Evolutionary conservation across 306 rosid genomes (phyloP).

Genomic region (Abrus pulchellus): DNA sequence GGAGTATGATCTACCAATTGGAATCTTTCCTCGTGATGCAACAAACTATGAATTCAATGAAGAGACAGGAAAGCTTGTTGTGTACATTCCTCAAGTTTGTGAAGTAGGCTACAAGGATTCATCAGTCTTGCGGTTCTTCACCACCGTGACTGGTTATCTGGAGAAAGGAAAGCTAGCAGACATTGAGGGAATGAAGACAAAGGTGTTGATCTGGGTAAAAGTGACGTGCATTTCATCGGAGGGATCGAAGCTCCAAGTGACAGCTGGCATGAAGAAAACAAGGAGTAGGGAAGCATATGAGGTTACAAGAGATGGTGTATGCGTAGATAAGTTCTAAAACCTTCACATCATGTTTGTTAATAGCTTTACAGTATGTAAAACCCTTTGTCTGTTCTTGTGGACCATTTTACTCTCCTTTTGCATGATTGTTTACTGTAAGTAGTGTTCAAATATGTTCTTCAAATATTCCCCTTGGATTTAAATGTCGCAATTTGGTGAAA

Average conservation of each 20-base stretch:
- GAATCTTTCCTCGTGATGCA: slow-evolving; percentile 88
- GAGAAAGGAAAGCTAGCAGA: slow-evolving; percentile 91
- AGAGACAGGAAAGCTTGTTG: slow-evolving; percentile 78
- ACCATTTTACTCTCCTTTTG: slow-evolving; percentile 18
- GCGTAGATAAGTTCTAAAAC: slow-evolving; percentile 74
- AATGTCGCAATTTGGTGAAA: slow-evolving; percentile 35
- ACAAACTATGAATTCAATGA: slow-evolving; percentile 90
- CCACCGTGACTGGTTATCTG: slow-evolving; percentile 69
- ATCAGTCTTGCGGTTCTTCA: slow-evolving; percentile 84
- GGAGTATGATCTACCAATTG: slow-evolving; percentile 85
- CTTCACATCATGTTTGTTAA: slow-evolving; percentile 9
- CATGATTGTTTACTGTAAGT: slow-evolving; percentile 46
- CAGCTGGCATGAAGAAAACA: slow-evolving; percentile 87
- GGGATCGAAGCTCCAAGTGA: slow-evolving; percentile 78
- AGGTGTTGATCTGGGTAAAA: slow-evolving; percentile 87
- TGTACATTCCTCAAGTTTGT: slow-evolving; percentile 66
- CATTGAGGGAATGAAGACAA: slow-evolving; percentile 91
- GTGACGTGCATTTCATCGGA: slow-evolving; percentile 68
- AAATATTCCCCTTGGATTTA: slow-evolving; percentile 32
- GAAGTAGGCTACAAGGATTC: slow-evolving; percentile 95
- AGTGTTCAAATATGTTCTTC: slow-evolving; percentile 44
- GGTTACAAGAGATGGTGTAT: slow-evolving; percentile 75
- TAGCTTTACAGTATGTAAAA: slow-evolving; percentile 47
- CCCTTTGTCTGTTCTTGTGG: slow-evolving; percentile 37
- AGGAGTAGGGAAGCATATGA: slow-evolving; percentile 93